Evolutionary conservation across 1,284 basidiomycete species (phyloP), one percentile per base, ranked within the genome.

Genomic region (Tausonia pullulans): DNA sequence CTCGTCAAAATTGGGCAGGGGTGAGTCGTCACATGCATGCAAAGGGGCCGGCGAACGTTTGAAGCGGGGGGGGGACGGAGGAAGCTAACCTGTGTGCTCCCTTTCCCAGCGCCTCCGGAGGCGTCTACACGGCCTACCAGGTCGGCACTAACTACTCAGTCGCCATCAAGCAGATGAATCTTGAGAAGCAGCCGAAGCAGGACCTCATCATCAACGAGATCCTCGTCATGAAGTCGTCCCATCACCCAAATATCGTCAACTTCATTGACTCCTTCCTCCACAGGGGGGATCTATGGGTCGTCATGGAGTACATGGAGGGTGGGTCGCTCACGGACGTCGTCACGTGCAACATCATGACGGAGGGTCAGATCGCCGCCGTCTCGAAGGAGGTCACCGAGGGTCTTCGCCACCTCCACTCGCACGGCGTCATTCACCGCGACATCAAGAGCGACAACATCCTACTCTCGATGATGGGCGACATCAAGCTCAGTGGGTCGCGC

Each of bases 221-320:
- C 69, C 84, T 98, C 70, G 94, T 98, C 74, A 98, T 98, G 95
- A 89, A 92, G 55, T 87, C 93, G 58, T 93, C 90, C 14, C 83
- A 89, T 49, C 95, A 98, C 75, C 89, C 90, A 16, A 99, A 98
- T 76, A 98, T 98, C 71, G 96, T 99, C 79, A 98, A 98, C 77
- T 99, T 91, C 78, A 97, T 98, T 73, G 96, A 98, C 77, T 96
- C 93, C 13, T 98, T 97, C 83, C 78, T 98, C 52, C 84, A 93
- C 80, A 92, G 91, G 80, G 97, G 96, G 74, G 95, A 98, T 74
- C 82, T 98, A 3, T 98, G 96, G 96, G 95, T 98, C 60, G 92
- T 98, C 66, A 98, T 98, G 94, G 94, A 98, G 80, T 98, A 96
- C 78, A 98, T 98, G 95, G 94, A 98, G 78, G 94, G 94, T 56